Evolutionary conservation across 2,329 filamentous ascomycete species (phyloP).

Genomic region (Curvularia sp.): DNA sequence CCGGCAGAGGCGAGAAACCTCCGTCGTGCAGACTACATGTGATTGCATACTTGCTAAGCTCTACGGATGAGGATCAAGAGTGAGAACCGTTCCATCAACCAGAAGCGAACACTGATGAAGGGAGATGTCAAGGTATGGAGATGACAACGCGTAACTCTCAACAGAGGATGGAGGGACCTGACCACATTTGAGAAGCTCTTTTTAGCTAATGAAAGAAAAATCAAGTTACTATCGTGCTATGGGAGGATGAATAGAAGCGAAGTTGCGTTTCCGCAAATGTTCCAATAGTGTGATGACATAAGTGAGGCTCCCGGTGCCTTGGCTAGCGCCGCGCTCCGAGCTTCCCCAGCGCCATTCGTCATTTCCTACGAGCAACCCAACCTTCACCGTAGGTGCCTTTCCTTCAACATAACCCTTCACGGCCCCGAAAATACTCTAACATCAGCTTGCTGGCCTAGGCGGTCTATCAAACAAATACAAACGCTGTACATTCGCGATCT

Average conservation of each 20-base stretch:
- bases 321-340: slow-evolving; percentile 26
- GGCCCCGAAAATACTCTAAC: slow-evolving; percentile 17
- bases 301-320: slow-evolving; percentile 25
- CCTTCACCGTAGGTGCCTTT: slow-evolving; percentile 24
- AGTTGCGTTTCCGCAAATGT: neutral
- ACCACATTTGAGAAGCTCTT: neutral
- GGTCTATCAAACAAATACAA: neutral
- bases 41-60: neutral
- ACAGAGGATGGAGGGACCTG: neutral
- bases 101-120: neutral
- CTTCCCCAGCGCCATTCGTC: slow-evolving; percentile 27
- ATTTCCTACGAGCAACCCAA: slow-evolving; percentile 27
- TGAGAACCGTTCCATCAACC: neutral
- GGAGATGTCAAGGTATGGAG: neutral
- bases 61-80: no score
- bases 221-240: neutral
- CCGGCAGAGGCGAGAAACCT: neutral
- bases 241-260: neutral
- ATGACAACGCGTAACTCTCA: neutral
- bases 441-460: slow-evolving; percentile 10
- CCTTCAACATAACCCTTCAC: slow-evolving; percentile 14
- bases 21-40: neutral
- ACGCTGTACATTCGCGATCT: neutral
- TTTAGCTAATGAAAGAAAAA: neutral
- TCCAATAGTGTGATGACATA: slow-evolving; percentile 15